A percentile compares a stretch with the other conserved stretches of the same genome.
These are phyloP conservation scores for Sarocladium kiliense DNA, from an alignment of 2,329 filamentous ascomycete genomes.

Conservation along the genomic window DNA sequence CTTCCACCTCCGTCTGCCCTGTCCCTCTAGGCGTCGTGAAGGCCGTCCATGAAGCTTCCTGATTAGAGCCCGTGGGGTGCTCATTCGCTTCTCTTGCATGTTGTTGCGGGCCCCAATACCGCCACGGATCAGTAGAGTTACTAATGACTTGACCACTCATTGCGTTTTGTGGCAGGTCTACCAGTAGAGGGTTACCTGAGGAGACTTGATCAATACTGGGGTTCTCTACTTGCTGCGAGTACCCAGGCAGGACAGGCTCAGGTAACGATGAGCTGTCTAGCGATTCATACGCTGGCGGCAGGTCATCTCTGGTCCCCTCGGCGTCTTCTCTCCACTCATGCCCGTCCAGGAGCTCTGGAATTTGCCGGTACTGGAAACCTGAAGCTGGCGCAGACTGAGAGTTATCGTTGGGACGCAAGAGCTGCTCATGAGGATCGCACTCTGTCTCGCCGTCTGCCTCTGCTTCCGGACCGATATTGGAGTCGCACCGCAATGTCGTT, in stretches of 20 bases:
- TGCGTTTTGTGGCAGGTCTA: no score
- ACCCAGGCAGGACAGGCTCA: background rate
- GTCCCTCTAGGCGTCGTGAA: no score
- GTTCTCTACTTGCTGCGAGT: background rate
- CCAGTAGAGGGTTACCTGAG: no score
- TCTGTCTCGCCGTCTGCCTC: no score
- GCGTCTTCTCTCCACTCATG: background rate
- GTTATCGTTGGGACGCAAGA: background rate
- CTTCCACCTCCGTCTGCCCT: no score
- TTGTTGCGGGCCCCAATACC: background rate
- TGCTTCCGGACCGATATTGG: no score
- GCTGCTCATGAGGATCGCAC: background rate
- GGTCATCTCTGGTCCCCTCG: background rate
- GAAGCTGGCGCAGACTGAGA: background rate
- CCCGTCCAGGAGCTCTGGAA: background rate
- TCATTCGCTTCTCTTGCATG: background rate
- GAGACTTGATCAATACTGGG: no score
- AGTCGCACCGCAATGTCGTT: background rate
- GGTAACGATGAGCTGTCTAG: background rate
- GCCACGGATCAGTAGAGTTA: background rate
- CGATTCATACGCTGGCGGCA: background rate
- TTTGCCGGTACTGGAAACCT: background rate
- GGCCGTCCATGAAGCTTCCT: background rate
- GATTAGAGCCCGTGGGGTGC: background rate
- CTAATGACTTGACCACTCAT: no score